Base-by-base conservation (phyloP, 192 early-diverging fungal species). In the Coemansia sp. region DNA sequence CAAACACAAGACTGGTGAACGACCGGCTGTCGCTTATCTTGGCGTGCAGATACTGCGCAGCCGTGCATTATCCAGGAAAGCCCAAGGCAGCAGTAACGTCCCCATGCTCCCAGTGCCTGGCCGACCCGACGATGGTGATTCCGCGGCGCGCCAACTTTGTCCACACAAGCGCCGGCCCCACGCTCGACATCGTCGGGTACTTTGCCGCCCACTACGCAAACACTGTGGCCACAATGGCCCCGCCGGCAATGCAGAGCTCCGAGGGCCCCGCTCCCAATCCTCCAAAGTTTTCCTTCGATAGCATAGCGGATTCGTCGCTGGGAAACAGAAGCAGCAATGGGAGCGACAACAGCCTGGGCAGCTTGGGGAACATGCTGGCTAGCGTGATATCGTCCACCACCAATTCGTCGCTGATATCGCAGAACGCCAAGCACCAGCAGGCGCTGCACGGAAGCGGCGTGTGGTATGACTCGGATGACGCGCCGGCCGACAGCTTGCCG, bases 101-200 rank as follows among this genome's bases (percentile, higher is more conserved):
- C 51, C 59, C 69, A 1, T 71, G 69, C 16, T n/a, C 63, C 46
- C 69, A 71, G 62, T 71, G 69, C 37, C 16, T 30, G 30, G 31
- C 30, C 0, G 55, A 57, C 21, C 48, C 48, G 12, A 51, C 48
- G 9, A 51, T 51, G n/a, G 68, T 63, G 1, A 51, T 64, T 18
- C 62, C 63, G 8, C 61, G 69, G 25, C 69, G 63, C 25, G 69
- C 68, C 12, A 68, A 74, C 28, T 80, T 74, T 68, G 77, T 80
- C 58, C 77, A 80, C 35, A 80, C 77, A 12, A 57, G 67, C 20
- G 72, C 72, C 1, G 77, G 77, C 10, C 77, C 77, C 5, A 59
- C 73, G 61, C 56, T 80, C 42, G 77, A 74, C 25, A 46, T 70
- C 28, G 66, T 61, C 18, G 57, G 52, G 12, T 61, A 57, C 55